Base-by-base conservation (phyloP, 2,329 filamentous ascomycete species). In the Aspergillus sp. region DNA sequence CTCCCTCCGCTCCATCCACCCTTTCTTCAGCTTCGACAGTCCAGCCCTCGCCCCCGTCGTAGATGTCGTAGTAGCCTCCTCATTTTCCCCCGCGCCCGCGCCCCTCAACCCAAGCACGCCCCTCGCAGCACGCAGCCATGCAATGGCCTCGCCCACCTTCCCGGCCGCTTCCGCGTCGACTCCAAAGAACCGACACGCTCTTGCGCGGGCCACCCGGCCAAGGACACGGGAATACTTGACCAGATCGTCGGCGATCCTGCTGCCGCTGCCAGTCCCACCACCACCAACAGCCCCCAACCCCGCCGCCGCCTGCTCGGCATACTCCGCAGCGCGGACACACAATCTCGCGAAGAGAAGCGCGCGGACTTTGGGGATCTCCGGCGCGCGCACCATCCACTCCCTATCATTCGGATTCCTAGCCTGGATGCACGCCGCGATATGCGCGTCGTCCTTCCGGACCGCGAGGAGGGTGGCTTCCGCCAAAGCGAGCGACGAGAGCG, bases 321-420 rank as follows among this genome's bases (percentile, higher is more conserved):
- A 88, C 45, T 95, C 88, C 1, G 83, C 80, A 0, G 88, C 85
- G 0, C 86, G 85, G 8, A 96, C 71, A 54, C 86, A 96, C 5
- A 96, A 67, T 1, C 89, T 72, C 2, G 86, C 86, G 52, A 93
- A 93, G 2, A 98, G 69, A 50, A 93, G 80, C 6, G 86, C 86
- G 29, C 89, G 78, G 12, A 94, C 86, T 53, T 89, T 88, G 17
- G 86, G 82, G 30, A 95, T 84, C 31, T 86, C 78, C 1, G 89
- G 86, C 0, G 86, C 75, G 49, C 82, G 85, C 58, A 91, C 93
- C 86, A 96, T 96, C 89, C 89, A 98, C 45, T 96, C 89, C 40
- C 75, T 86, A 57, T 88, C 86, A 45, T 80, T 78, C 33, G 80
- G 75, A 52, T 93, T 93, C 29, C 88, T 74, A 35, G 80, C 76